phyloP scores from a whole-genome alignment of 2,329 filamentous ascomycete species.

The Penicillium paneum region DNA sequence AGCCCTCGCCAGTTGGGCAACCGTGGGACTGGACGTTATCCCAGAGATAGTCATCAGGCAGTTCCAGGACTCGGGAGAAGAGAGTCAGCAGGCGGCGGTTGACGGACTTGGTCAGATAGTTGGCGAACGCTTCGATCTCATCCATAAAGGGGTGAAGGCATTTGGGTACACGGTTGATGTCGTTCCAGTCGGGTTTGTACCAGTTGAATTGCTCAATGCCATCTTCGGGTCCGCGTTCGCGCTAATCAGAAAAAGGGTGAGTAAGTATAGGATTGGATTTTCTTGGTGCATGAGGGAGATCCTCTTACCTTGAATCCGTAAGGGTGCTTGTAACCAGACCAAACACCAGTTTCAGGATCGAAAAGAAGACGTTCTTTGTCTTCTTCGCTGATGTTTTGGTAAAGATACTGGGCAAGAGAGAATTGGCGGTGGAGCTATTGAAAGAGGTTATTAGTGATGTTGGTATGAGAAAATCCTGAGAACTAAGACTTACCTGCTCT shows the following conservation, averaged over 20 bases:
- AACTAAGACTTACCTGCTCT: constrained; percentile 32
- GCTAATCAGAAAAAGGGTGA: constrained; percentile 25
- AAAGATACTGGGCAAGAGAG: constrained; percentile 50
- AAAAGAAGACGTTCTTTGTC: constrained; percentile 51
- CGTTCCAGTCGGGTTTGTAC: constrained; percentile 49
- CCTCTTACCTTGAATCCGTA: constrained; percentile 44
- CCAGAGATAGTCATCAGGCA: constrained; percentile 48
- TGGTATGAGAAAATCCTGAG: neutral
- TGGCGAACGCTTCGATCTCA: constrained; percentile 47
- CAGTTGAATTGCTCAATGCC: constrained; percentile 57
- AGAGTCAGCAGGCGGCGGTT: constrained; percentile 45
- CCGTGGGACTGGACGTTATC: constrained; percentile 46
- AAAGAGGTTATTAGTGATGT: neutral
- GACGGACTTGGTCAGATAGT: constrained; percentile 50
- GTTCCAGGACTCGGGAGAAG: constrained; percentile 46
- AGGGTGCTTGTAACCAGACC: constrained; percentile 52
- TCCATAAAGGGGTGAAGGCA: constrained; percentile 52
- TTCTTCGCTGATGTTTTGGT: constrained; percentile 50
- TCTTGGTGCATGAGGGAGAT: neutral
- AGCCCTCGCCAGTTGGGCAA: constrained; percentile 44
- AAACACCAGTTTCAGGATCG: constrained; percentile 48
- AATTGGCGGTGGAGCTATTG: constrained; percentile 50
- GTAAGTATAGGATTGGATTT: neutral
- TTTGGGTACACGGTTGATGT: constrained; percentile 41
- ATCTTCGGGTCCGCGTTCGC: constrained; percentile 44